Evolutionary conservation across 164 flowering plant species (phyloP).

Genomic region (Vitis amurensis): DNA sequence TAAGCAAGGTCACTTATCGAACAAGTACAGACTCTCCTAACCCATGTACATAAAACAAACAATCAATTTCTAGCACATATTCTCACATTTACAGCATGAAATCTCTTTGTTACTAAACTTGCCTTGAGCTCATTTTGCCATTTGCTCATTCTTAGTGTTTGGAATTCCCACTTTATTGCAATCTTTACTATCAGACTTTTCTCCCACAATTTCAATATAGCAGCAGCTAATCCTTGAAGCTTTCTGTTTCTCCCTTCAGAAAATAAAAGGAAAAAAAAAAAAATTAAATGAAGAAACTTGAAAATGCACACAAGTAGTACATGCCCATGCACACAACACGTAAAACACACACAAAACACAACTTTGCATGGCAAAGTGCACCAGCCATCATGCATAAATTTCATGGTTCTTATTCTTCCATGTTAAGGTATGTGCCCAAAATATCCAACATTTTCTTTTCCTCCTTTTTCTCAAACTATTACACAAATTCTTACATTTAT

Average conservation of each 20-base stretch:
- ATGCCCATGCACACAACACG: background rate
- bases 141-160: conserved; percentile 68
- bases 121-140: conserved; percentile 95
- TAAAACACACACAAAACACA: background rate
- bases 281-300: conserved; percentile 2
- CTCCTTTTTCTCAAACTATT: too few species aligned
- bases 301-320: background rate
- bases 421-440: too few species aligned
- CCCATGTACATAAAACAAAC: background rate
- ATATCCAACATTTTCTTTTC: too few species aligned
- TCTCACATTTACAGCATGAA: background rate
- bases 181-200: conserved; percentile 77
- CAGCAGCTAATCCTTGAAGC: conserved; percentile 91
- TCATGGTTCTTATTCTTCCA: background rate
- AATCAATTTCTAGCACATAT: too few species aligned
- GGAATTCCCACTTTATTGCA: conserved; percentile 79
- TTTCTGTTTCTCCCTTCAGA: conserved; percentile 73
- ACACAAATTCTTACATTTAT: too few species aligned
- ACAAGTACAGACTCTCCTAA: background rate
- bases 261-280: conserved; percentile 12
- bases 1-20: background rate
- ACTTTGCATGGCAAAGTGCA: background rate
- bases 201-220: conserved; percentile 90
- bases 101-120: conserved; percentile 26
- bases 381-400: background rate